Percentiles rank a stretch among this genome's conserved stretches.
Evolutionary conservation across 331 rosid species (phyloP).

Genomic region (Malus hybrid): DNA sequence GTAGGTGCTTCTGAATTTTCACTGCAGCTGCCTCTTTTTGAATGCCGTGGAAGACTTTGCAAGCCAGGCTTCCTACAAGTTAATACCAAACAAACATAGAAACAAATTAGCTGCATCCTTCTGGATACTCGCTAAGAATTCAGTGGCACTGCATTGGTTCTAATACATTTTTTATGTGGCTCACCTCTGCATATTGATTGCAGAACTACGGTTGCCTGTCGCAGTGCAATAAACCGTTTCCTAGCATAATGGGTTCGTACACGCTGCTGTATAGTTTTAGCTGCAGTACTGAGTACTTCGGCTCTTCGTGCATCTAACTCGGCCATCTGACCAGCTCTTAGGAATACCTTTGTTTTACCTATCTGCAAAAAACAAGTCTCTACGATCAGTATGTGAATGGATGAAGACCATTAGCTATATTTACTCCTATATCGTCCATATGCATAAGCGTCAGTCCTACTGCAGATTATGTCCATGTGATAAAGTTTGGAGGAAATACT

Average conservation of each 20-base stretch:
- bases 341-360: slow-evolving; percentile 90
- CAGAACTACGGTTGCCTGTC: slow-evolving; percentile 48
- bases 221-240: slow-evolving; percentile 66
- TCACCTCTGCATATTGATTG: slow-evolving; percentile 92
- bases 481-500: no score
- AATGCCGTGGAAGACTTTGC: slow-evolving; percentile 55
- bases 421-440: not conserved
- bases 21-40: slow-evolving; percentile 68
- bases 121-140: no score
- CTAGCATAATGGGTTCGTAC: slow-evolving; percentile 73
- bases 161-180: not conserved
- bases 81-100: slow-evolving; percentile 10
- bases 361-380: slow-evolving; percentile 44
- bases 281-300: slow-evolving; percentile 72
- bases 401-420: slow-evolving; percentile 3
- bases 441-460: no score
- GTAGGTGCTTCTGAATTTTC: slow-evolving; percentile 71
- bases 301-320: slow-evolving; percentile 90
- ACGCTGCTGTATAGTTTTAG: slow-evolving; percentile 82
- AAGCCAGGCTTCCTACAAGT: slow-evolving; percentile 72
- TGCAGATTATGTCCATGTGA: no score
- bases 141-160: no score
- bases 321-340: slow-evolving; percentile 99
- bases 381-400: slow-evolving; percentile 8
- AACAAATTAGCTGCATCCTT: not conserved